Evolutionary conservation across 2,329 filamentous ascomycete species (phyloP), one percentile per base, ranked within the genome.

Genomic region (Gremmenia infestans): DNA sequence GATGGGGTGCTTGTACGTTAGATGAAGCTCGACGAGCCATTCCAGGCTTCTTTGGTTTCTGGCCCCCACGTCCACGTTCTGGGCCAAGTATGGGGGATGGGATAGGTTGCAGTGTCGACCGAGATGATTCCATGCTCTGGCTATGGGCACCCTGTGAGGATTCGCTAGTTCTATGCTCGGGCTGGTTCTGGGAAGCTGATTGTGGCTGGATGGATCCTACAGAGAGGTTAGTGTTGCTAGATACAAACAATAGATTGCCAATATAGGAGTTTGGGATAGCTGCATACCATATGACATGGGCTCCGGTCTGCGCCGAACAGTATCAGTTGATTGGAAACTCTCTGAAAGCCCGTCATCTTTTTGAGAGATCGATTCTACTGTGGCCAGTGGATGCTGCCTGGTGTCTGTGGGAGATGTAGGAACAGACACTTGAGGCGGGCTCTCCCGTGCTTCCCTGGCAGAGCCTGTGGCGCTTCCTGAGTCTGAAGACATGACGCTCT

Each of bases 1-100:
- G 87, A 69, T 93, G 84, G 2, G 91, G 91, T 42, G 84, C 84
- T 66, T 83, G 79, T 22, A 70, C 72, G 55, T 82, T 89, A 23
- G 90, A 91, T 1, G 90, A 93, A 56, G 86, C 79, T 59, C 91
- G 86, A 63, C 90, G 86, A 56, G 81, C 72, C 72, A 93, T 82
- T 11, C 81, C 74, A 17, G 91, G 91, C 70, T 93, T 95, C 60
- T 68, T 66, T 60, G 71, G 48, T 51, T 65, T 59, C 67, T 73
- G 60, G 64, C 71, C 60, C 64, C 68, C 56, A 47, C 69, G 60
- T 39, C 65, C 67, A 48, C 68, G 61, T 42, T 70, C 68, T 25
- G 68, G 68, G n/a, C 63, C 68, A 28, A 70, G 53, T 57, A 69
- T 61, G 14, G 68, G 68, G 12, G 68, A 70, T 57, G 64, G 58